Evolutionary conservation across 306 rosid genomes (phyloP), one percentile per base, ranked within the genome.

Genomic region (Dryas drummondii): DNA sequence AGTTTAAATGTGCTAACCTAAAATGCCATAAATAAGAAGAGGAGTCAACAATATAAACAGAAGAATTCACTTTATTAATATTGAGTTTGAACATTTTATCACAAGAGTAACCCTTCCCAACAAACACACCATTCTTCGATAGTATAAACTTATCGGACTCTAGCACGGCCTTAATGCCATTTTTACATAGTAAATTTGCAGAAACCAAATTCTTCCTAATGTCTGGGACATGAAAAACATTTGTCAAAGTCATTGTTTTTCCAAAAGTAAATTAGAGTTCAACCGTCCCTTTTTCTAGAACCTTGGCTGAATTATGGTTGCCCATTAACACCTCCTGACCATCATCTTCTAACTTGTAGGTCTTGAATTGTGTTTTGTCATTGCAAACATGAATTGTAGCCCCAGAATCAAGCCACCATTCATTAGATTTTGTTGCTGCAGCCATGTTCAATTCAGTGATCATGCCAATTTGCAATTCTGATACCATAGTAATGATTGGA

Each of bases 311-410:
- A n/a, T 15, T 26, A 14, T 73, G 22, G 22, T 22, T 22, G 22
- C 22, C 22, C 22, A 22, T 22, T 22, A 22, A 22, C 22, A 22
- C 22, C 22, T 22, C 22, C 22, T 22, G 22, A 22, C 49, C 12
- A 46, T 46, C 10, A 0, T 45, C 27, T 22, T 17, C 5, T 5
- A 2, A 0, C 7, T 0, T 9, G 3, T 72, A 58, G 16, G 44
- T 41, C 11, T 47, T n/a, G 46, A 72, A 26, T 32, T 56, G 4
- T 16, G 13, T 11, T 45, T 22, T 45, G 3, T 44, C 62, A 57
- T 45, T 72, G 45, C 56, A 57, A 11, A 72, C 19, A 19, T 72
- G 54, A 4, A 72, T 45, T 17, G 54, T 72, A 45, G 76, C 76
- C 2, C 67, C 14, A 56, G 54, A 56, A 4, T 72, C 66, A 12